Evolutionary conservation across 2,329 filamentous ascomycete genomes (phyloP), one percentile per base, ranked within the genome.

Genomic region (Fusarium torreyae): DNA sequence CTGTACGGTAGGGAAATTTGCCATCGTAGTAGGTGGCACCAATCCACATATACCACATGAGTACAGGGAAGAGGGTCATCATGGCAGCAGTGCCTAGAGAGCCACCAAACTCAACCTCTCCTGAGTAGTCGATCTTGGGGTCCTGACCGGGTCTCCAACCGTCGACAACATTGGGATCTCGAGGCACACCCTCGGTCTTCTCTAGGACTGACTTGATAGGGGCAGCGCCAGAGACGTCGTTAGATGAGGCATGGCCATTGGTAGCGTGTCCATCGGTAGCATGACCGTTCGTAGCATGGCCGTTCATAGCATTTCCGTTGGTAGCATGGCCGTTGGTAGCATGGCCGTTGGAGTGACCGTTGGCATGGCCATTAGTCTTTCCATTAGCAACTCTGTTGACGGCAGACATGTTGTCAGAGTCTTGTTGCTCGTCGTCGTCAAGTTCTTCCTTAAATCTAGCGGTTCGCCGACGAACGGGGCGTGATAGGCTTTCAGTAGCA

Each of bases 1-100:
- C 78, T 3, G 82, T 82, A 2, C 89, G 92, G 43, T 83, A 82
- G 17, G 96, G 96, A 52, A 97, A 85, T 68, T 92, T 90, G 73
- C 95, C 95, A 77, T 94, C 85, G 82, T 98, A 99, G 83, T 95
- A 97, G 50, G 91, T 94, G 34, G 95, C 92, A 51, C 96, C 96
- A 80, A 97, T 91, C 94, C 94, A 98, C 94, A 99, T 97, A 83
- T 98, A 98, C 87, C 93, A 98, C 95, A 98, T 98, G 74, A 99
- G 87, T 38, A 91, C 67, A n/a, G 96, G 96, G 81, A 98, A 99
- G 45, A 92, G 89, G 67, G 94, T 86, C 94, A 98, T 98, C 88
- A 98, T 94, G 71, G 88, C 84, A 17, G 87, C 81, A 42, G 94
- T 91, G 57, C 96, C 95, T n/a, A 87, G 78, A 5, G 93, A 90